Percentiles rank a stretch among this genome's conserved stretches.
Conservation (phyloP, 2,329 filamentous ascomycete species). For the Thyridium curvatum region DNA sequence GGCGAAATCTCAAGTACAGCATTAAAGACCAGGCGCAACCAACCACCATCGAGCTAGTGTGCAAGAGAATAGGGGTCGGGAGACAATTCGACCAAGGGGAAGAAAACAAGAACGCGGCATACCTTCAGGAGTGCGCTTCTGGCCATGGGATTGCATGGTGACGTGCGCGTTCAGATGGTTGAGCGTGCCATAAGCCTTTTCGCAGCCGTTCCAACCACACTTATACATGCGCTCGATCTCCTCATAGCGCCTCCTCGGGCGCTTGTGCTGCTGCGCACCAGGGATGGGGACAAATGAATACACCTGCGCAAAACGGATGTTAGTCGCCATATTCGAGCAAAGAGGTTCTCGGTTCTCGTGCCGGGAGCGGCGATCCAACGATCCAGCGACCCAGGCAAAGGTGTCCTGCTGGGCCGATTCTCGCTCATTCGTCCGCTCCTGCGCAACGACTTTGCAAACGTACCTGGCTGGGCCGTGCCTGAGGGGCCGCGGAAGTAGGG, state of each 20-base stretch:
- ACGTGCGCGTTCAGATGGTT: slow-evolving; percentile 98
- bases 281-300: slow-evolving; percentile 98
- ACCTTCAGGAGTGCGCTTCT: slow-evolving; percentile 97
- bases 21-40: too few relatives aligned
- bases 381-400: too few relatives aligned
- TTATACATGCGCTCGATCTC: slow-evolving; percentile 99
- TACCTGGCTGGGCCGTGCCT: slow-evolving; percentile 55
- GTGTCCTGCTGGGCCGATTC: too few relatives aligned
- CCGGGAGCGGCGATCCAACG: too few relatives aligned
- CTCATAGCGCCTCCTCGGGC: slow-evolving; percentile 87
- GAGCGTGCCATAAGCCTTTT: slow-evolving; percentile 95
- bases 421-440: too few relatives aligned
- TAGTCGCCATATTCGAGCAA: too few relatives aligned
- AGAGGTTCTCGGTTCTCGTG: too few relatives aligned
- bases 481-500: slow-evolving; percentile 47
- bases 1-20: slow-evolving; percentile 2
- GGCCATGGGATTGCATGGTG: slow-evolving; percentile 95
- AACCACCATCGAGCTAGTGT: too few relatives aligned
- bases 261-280: slow-evolving; percentile 94
- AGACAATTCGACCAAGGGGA: background rate
- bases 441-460: slow-evolving; percentile 19
- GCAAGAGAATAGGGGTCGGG: background rate
- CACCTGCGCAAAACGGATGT: slow-evolving; percentile 56
- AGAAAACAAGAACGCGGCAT: slow-evolving; percentile 20
- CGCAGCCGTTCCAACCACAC: slow-evolving; percentile 96